phyloP scores from a whole-genome alignment of 2,329 filamentous ascomycete genomes.

The Zymoseptoria brevis region DNA sequence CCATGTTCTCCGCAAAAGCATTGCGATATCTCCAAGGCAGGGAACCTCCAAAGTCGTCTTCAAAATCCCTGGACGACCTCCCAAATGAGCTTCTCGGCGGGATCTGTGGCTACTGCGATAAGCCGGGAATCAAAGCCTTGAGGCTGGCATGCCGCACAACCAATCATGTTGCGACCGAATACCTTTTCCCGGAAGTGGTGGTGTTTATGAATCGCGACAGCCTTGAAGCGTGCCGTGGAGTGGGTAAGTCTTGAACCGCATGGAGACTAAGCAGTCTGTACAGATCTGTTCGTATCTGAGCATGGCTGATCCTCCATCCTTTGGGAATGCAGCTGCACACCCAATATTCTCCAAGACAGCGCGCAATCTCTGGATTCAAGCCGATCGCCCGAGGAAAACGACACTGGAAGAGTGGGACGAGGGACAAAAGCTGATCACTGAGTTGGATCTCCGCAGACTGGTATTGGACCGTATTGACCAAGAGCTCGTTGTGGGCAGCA shows the following conservation, averaged over 20 bases:
- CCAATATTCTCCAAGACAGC: not conserved
- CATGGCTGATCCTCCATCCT: not conserved
- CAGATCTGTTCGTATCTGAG: not conserved
- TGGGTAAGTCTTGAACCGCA: not conserved
- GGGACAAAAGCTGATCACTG: not conserved
- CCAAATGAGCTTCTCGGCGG: not conserved
- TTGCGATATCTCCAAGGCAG: not conserved
- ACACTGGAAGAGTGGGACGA: not conserved
- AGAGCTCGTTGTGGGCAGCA: not conserved
- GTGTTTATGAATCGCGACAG: not conserved
- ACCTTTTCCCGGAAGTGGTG: not conserved
- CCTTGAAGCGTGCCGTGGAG: not conserved
- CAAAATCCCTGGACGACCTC: not conserved
- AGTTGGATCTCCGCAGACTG: not conserved
- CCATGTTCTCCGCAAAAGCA: not conserved
- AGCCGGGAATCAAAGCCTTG: not conserved
- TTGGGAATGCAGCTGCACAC: not conserved
- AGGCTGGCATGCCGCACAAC: not conserved
- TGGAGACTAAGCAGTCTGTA: not conserved
- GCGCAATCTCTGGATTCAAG: not conserved
- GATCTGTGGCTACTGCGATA: not conserved
- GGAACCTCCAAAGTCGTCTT: not conserved
- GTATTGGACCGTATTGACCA: not conserved
- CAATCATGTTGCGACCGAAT: not conserved
- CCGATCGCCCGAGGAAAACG: not conserved